Conservation (phyloP, 2,329 filamentous ascomycete genomes). For the Talaromyces sp. region DNA sequence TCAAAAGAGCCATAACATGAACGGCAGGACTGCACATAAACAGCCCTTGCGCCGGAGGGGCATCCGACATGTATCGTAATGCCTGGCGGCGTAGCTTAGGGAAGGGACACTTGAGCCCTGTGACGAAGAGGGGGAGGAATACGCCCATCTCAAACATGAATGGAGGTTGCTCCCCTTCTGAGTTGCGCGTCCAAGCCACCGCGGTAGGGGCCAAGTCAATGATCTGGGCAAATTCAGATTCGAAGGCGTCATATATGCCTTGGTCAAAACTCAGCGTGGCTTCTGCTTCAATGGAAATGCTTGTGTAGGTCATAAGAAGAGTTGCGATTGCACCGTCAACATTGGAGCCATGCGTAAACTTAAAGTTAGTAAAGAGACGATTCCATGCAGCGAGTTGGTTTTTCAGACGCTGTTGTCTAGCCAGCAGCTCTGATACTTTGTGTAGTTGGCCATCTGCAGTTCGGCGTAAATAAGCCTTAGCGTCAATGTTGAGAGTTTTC, state of each 20-base stretch:
- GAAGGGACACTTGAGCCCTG: constrained; percentile 27
- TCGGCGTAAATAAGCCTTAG: neutral
- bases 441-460: neutral
- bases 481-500: neutral
- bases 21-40: neutral
- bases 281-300: neutral
- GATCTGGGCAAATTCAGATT: neutral
- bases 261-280: neutral
- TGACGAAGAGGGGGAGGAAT: constrained; percentile 27
- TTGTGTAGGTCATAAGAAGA: neutral
- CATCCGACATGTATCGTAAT: constrained; percentile 9
- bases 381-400: neutral
- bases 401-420: neutral
- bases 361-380: neutral
- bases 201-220: neutral
- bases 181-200: neutral
- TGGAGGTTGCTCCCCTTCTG: constrained; percentile 15
- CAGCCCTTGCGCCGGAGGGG: neutral
- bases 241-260: neutral
- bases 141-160: constrained; percentile 29
- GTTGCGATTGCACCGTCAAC: neutral
- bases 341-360: neutral
- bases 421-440: neutral
- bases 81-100: constrained; percentile 24
- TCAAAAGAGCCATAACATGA: neutral